These are phyloP conservation scores for Patellifolia procumbens DNA, from an alignment of 179 eudicot genomes.

Conservation along the genomic window DNA sequence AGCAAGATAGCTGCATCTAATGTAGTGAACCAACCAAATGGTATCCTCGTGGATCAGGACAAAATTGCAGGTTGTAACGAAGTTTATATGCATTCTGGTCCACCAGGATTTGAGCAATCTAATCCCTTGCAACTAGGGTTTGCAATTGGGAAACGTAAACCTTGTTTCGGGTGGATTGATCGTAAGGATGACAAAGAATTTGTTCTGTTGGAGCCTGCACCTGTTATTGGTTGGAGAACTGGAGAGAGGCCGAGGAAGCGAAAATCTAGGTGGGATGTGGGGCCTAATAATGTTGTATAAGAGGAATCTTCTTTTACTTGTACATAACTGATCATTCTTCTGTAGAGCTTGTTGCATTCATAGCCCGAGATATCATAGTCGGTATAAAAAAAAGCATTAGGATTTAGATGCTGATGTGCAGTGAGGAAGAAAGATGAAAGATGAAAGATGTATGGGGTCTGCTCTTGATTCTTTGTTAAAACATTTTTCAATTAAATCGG, in stretches of 20 bases:
- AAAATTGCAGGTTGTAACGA: neutral
- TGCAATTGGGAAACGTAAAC: constrained; percentile 11
- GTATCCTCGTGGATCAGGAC: neutral
- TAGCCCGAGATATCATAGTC: neutral
- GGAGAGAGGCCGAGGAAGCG: constrained; percentile 14
- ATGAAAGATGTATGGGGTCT: neutral
- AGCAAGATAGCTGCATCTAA: neutral
- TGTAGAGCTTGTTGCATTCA: constrained; percentile 4
- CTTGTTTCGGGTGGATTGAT: constrained; percentile 23
- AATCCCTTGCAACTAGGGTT: neutral
- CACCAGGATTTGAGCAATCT: constrained; percentile 21
- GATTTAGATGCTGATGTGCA: neutral
- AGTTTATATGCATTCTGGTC: neutral
- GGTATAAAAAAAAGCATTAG: no score
- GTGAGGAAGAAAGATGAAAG: neutral
- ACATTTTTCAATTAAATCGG: neutral
- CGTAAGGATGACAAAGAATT: constrained; percentile 13
- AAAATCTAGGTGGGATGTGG: constrained; percentile 26
- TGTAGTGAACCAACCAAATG: neutral
- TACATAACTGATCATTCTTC: constrained; percentile 13
- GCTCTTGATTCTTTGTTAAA: neutral
- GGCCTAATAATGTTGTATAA: neutral
- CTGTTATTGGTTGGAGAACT: neutral
- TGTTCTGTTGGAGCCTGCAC: constrained; percentile 24
- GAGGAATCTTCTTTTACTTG: neutral